These are phyloP conservation scores for Tremella yokohamensis DNA, from an alignment of 768 basidiomycete genomes.

Conservation along the genomic window DNA sequence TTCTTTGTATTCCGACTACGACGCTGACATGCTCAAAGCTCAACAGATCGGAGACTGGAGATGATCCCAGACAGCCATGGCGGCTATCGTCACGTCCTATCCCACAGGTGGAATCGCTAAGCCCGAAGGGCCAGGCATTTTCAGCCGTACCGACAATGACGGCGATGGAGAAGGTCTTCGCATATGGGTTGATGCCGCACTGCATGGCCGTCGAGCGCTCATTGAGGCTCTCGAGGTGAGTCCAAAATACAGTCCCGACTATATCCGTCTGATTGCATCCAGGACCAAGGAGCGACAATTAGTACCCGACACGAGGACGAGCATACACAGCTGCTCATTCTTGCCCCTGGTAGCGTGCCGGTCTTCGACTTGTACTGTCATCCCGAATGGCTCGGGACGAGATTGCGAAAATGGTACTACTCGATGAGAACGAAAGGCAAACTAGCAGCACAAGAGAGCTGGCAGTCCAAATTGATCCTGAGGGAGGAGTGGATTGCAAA, in stretches of 20 bases:
- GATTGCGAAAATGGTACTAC: background rate
- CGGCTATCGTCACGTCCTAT: background rate
- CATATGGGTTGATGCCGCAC: constrained; percentile 11
- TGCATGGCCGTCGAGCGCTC: background rate
- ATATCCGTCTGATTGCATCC: background rate
- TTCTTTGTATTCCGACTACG: too few species aligned
- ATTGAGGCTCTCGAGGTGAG: background rate
- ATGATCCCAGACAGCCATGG: too few species aligned
- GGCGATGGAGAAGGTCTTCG: constrained; percentile 3
- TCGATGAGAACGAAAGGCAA: background rate
- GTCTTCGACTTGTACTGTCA: constrained; percentile 34
- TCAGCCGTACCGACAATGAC: constrained; percentile 4
- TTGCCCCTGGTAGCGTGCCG: constrained; percentile 16
- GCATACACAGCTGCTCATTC: constrained; percentile 15
- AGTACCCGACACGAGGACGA: constrained; percentile 3
- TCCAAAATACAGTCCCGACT: background rate
- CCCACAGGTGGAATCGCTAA: constrained; percentile 4
- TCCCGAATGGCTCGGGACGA: constrained; percentile 25
- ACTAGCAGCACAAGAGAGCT: constrained; percentile 14
- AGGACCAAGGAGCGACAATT: constrained; percentile 13
- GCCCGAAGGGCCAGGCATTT: constrained; percentile 7
- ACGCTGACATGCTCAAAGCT: too few species aligned
- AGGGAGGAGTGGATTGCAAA: constrained; percentile 24
- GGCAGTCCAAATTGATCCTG: constrained; percentile 32
- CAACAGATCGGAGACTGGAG: too few species aligned